Base-by-base conservation (phyloP, 169 alveolate genomes). In the Miamiensis avidus region DNA sequence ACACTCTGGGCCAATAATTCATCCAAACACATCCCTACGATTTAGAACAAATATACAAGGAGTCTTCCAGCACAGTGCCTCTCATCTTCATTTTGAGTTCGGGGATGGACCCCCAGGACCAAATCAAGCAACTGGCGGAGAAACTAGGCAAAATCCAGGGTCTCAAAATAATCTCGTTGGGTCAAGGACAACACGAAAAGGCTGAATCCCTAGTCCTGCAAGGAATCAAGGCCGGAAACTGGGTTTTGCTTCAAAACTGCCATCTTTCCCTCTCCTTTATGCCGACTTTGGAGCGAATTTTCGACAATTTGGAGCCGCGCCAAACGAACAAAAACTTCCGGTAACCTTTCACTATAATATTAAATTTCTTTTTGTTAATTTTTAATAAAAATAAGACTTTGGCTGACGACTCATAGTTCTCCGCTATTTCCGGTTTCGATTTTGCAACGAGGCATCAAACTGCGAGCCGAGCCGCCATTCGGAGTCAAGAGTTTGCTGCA, bases 161-260 rank as follows among this genome's bases (percentile, higher is more conserved):
- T 49, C 69, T 95, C 75, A 96, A 95, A 49, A 89, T 97, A 29
- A 95, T 96, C 69, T 95, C 98, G 27, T 88, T 96, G 34, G 99
- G 99, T 26, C 95, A 96, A 85, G 99, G 99, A 1, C 98, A 98
- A 91, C 99, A 98, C 11, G 96, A 92, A 72, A 98, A 97, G 91
- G 99, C 99, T 28, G 97, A 93, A 86, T 94, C 90, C 86, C 88
- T 95, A 82, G 95, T 98, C 81, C 96, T 95, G 34, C 98, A 98
- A 88, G 95, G 94, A 87, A 88, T 94, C 74, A 88, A 92, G 69
- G 90, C 95, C 88, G 99, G 98, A 34, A 97, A 97, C 15, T 98
- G 99, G 99, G 98, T 95, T 29, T 85, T 98, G 30, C 93, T 97
- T 74, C 96, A 96, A 95, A 98, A 98, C 93, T 96, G 99, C 89